phyloP scores from a whole-genome alignment of 2,329 filamentous ascomycete species.

The Cytospora mali region DNA sequence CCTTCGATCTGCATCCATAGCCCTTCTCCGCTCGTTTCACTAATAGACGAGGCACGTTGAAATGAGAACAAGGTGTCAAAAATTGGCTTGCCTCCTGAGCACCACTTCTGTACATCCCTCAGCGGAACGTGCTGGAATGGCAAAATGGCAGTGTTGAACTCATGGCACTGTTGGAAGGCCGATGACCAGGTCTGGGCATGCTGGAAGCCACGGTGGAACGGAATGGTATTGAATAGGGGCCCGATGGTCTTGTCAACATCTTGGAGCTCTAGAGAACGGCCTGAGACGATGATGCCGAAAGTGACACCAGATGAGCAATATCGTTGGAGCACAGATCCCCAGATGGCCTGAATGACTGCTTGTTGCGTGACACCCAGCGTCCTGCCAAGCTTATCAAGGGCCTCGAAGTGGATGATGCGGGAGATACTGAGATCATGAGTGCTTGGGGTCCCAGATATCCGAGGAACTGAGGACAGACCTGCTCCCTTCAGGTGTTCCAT shows the following conservation, averaged over 20 bases:
- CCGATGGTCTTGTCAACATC: constrained; percentile 70
- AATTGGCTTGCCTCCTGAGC: constrained; percentile 58
- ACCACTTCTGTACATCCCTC: constrained; percentile 80
- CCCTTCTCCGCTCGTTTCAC: constrained; percentile 32
- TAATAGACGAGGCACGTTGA: constrained; percentile 52
- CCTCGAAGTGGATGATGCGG: constrained; percentile 41
- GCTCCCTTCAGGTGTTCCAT: constrained; percentile 51
- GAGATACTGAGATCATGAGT: constrained; percentile 31
- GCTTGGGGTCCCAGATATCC: constrained; percentile 23
- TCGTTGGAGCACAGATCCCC: constrained; percentile 64
- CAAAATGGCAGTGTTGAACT: constrained; percentile 68
- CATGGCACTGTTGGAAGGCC: constrained; percentile 66
- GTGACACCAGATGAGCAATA: constrained; percentile 51
- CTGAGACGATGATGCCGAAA: constrained; percentile 78
- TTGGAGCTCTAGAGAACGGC: constrained; percentile 70
- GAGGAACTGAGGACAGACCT: constrained; percentile 30
- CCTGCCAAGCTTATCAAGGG: constrained; percentile 57
- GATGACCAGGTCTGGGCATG: constrained; percentile 57
- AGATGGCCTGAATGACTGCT: constrained; percentile 74
- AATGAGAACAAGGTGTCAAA: constrained; percentile 88
- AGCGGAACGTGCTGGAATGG: constrained; percentile 79
- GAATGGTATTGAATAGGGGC: constrained; percentile 88
- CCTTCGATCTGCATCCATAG: constrained; percentile 60
- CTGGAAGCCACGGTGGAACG: constrained; percentile 59
- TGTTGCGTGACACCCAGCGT: constrained; percentile 75